Percentiles rank a stretch among this genome's conserved stretches.
Conservation (phyloP, 805 yeast genomes). For the Millerago galiae region DNA sequence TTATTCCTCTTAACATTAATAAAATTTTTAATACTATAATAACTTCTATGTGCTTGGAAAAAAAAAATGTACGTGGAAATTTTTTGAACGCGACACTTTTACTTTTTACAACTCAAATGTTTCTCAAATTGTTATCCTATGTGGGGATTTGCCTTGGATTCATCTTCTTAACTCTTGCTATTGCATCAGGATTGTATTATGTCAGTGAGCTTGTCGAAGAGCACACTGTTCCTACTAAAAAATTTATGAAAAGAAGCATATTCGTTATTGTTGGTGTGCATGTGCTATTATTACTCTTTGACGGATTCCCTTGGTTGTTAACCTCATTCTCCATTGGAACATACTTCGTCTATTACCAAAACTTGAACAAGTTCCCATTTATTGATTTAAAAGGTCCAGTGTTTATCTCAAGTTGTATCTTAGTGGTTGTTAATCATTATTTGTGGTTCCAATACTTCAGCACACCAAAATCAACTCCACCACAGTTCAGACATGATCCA, state of each 20-base stretch:
- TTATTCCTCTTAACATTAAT: too few species aligned
- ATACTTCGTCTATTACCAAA: conserved; percentile 68
- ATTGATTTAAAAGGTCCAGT: conserved; percentile 66
- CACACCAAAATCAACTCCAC: conserved; percentile 58
- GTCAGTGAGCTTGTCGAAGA: conserved; percentile 91
- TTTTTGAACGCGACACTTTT: background rate
- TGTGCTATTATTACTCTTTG: conserved; percentile 58
- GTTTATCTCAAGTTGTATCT: conserved; percentile 62
- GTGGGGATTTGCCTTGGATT: conserved; percentile 59
- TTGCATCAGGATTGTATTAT: conserved; percentile 89
- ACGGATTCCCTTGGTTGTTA: conserved; percentile 70
- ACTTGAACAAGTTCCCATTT: conserved; percentile 76
- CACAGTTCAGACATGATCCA: conserved; percentile 53
- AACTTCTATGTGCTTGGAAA: too few species aligned
- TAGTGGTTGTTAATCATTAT: conserved; percentile 76
- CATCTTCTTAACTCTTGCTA: conserved; percentile 52
- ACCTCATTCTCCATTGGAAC: conserved; percentile 64
- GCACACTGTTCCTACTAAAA: conserved; percentile 77
- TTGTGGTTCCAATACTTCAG: conserved; percentile 86
- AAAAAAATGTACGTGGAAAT: background rate
- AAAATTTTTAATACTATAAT: too few species aligned
- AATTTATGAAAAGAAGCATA: conserved; percentile 59
- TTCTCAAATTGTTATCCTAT: conserved; percentile 52
- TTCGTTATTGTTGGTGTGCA: conserved; percentile 51
- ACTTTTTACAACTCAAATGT: conserved; percentile 32